Conservation (phyloP, 2,329 filamentous ascomycete species). For the Byssoonygena ceratinophila region DNA sequence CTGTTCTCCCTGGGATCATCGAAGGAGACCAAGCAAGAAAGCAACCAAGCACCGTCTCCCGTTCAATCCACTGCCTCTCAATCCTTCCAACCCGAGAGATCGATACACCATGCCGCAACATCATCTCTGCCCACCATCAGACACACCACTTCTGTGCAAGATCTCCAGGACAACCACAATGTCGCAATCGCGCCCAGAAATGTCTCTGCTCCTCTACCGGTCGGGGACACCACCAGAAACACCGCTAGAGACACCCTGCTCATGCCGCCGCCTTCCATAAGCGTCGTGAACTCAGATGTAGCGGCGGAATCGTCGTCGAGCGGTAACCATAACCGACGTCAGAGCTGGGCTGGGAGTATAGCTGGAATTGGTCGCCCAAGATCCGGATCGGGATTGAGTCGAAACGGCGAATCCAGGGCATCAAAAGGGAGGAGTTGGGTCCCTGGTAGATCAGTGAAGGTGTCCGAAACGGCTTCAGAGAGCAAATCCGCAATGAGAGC, state of each 20-base stretch:
- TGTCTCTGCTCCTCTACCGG: slow-evolving; percentile 19
- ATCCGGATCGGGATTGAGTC: slow-evolving; percentile 25
- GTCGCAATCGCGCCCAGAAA: slow-evolving; percentile 11
- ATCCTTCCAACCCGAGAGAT: slow-evolving; percentile 23
- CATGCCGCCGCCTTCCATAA: slow-evolving; percentile 34
- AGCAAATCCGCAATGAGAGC: slow-evolving; percentile 34
- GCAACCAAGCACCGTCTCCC: not conserved
- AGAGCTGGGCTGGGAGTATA: slow-evolving; percentile 26
- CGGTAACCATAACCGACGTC: slow-evolving; percentile 30
- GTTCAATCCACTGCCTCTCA: slow-evolving; percentile 15
- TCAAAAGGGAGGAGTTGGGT: slow-evolving; percentile 38
- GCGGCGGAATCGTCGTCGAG: slow-evolving; percentile 23
- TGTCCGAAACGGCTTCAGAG: slow-evolving; percentile 25
- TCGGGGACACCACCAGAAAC: slow-evolving; percentile 16
- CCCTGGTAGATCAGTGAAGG: slow-evolving; percentile 30
- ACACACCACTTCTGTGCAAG: slow-evolving; percentile 16
- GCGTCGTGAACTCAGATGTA: slow-evolving; percentile 30
- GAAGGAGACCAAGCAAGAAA: slow-evolving; percentile 22
- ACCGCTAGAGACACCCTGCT: slow-evolving; percentile 22
- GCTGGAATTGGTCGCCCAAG: slow-evolving; percentile 29
- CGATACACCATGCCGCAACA: slow-evolving; percentile 6
- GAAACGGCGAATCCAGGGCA: slow-evolving; percentile 17
- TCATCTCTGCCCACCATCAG: slow-evolving; percentile 10
- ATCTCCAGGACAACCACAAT: slow-evolving; percentile 9
- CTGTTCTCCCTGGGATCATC: slow-evolving; percentile 35